A percentile compares a stretch with the other conserved stretches of the same genome.
phyloP scores from a whole-genome alignment of 768 basidiomycete species.

The Phylloporus arenicola region DNA sequence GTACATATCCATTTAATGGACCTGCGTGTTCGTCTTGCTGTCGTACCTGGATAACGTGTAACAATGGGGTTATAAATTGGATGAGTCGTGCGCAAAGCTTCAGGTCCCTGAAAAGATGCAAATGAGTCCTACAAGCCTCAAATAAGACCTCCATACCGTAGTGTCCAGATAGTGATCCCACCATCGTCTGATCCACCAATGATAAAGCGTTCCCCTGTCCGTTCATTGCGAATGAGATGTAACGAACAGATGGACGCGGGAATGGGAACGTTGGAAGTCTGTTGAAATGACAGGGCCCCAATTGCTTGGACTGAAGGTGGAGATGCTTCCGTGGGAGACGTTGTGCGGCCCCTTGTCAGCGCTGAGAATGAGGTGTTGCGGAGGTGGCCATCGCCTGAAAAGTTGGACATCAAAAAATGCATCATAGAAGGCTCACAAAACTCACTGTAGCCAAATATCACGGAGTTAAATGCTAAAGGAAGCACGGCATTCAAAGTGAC shows the following conservation, averaged over 20 bases:
- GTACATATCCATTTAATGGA: slow-evolving; percentile 56
- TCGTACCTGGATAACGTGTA: slow-evolving; percentile 49
- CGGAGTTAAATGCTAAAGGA: slow-evolving; percentile 50
- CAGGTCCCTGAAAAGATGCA: slow-evolving; percentile 43
- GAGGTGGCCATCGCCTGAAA: slow-evolving; percentile 48
- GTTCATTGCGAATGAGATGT: slow-evolving; percentile 49
- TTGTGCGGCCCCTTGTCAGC: slow-evolving; percentile 17
- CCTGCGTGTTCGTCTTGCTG: slow-evolving; percentile 44
- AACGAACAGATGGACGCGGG: slow-evolving; percentile 42
- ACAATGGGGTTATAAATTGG: slow-evolving; percentile 63
- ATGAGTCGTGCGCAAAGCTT: slow-evolving; percentile 67
- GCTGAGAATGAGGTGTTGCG: slow-evolving; percentile 42
- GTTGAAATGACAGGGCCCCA: slow-evolving; percentile 21
- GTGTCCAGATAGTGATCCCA: slow-evolving; percentile 66
- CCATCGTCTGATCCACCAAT: slow-evolving; percentile 79
- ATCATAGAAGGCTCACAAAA: background rate
- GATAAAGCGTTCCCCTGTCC: slow-evolving; percentile 58
- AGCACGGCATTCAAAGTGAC: slow-evolving; percentile 36
- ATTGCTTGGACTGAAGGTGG: slow-evolving; percentile 3
- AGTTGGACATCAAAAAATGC: background rate
- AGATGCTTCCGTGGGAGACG: background rate
- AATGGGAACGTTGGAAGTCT: slow-evolving; percentile 44
- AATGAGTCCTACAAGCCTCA: slow-evolving; percentile 1
- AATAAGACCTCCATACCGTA: slow-evolving; percentile 41
- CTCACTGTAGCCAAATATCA: slow-evolving; percentile 66